Evolutionary conservation across 1,284 basidiomycete genomes (phyloP).

Genomic region (Boletus nobilissimus): DNA sequence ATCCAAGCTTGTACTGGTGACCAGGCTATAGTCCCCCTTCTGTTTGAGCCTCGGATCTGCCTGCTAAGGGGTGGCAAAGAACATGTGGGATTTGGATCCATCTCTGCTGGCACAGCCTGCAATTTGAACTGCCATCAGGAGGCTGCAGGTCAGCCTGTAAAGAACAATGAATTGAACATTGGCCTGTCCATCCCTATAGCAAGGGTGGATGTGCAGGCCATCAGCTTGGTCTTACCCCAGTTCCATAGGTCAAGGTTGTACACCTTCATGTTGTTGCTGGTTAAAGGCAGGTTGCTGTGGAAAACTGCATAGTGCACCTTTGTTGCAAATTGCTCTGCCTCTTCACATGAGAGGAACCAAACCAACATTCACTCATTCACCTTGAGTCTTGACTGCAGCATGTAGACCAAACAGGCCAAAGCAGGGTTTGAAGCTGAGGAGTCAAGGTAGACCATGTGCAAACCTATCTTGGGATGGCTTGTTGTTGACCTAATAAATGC

Average conservation of each 20-base stretch:
- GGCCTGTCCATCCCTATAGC: not conserved
- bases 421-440: not conserved
- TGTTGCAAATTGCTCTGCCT: not conserved
- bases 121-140: not conserved
- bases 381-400: not conserved
- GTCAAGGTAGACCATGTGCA: conserved; percentile 2
- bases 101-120: conserved; percentile 14
- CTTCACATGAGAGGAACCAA: not conserved
- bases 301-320: not conserved
- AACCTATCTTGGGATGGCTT: not conserved
- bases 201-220: conserved; percentile 7
- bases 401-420: not conserved
- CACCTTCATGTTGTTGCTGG: not conserved
- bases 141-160: not conserved
- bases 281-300: not conserved
- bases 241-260: not conserved
- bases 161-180: not conserved
- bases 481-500: not conserved
- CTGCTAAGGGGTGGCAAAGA: not conserved
- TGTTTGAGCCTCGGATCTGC: not conserved
- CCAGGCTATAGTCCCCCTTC: not conserved
- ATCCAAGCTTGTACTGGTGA: not conserved
- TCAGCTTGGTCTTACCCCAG: not conserved
- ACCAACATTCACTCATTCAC: not conserved
- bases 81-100: conserved; percentile 2